These are phyloP conservation scores for Crucihimalaya himalaica DNA, from an alignment of 345 rosid species.

Conservation along the genomic window DNA sequence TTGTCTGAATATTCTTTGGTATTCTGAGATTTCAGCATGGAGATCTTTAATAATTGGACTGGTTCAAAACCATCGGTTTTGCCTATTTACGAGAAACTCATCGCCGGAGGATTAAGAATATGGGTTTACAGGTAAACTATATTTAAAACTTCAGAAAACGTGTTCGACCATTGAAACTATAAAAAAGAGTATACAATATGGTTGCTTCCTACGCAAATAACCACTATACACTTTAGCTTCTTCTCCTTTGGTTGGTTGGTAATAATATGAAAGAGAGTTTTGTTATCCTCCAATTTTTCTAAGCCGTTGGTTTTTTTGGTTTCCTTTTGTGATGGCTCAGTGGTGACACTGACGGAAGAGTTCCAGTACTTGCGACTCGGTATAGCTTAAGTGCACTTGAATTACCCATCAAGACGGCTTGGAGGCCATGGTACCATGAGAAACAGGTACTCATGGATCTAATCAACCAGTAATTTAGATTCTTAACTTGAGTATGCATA, in stretches of 20 bases:
- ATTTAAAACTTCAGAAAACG: no score
- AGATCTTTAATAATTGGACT: constrained; percentile 58
- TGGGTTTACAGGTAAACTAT: constrained; percentile 85
- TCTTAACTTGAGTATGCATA: not conserved
- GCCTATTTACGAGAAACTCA: constrained; percentile 82
- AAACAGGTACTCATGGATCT: constrained; percentile 55
- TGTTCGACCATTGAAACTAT: not conserved
- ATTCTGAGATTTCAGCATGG: constrained; percentile 45
- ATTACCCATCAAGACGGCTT: constrained; percentile 65
- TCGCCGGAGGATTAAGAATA: constrained; percentile 67
- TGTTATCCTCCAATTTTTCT: not conserved
- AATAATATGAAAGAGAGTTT: not conserved
- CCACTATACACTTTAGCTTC: not conserved
- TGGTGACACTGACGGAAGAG: constrained; percentile 98
- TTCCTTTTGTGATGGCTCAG: constrained; percentile 42
- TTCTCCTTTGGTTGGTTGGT: not conserved
- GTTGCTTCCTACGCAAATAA: constrained; percentile 19
- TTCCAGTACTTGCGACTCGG: constrained; percentile 83
- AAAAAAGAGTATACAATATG: not conserved
- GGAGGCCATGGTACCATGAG: constrained; percentile 96
- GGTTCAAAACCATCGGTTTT: constrained; percentile 63
- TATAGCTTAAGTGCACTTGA: constrained; percentile 70
- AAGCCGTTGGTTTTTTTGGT: constrained; percentile 8
- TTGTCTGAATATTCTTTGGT: constrained; percentile 12
- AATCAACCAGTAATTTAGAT: not conserved